Percentiles rank a stretch among this genome's conserved stretches.
Evolutionary conservation across 2,329 filamentous ascomycete species (phyloP).

Genomic region (Colletotrichum sp.): DNA sequence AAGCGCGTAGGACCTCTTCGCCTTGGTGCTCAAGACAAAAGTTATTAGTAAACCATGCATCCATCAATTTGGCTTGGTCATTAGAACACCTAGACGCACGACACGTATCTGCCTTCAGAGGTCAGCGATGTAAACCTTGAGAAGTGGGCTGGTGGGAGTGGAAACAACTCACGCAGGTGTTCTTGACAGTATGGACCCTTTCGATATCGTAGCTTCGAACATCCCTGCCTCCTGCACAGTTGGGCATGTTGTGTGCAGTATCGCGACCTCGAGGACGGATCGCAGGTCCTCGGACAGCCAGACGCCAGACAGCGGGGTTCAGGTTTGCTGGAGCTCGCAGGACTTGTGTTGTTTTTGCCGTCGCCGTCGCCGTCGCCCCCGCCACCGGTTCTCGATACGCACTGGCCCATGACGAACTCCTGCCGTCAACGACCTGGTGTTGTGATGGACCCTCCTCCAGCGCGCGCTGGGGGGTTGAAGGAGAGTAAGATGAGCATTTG

Average conservation of each 20-base stretch:
- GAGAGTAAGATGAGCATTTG: conserved; percentile 9
- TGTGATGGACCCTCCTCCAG: conserved; percentile 14
- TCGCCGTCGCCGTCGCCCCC: neutral
- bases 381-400: conserved; percentile 3
- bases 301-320: conserved; percentile 10
- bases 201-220: conserved; percentile 2
- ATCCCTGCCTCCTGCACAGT: conserved; percentile 14
- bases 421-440: neutral
- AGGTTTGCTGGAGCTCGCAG: neutral
- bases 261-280: conserved; percentile 5
- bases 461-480: conserved; percentile 3
- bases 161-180: conserved; percentile 13
- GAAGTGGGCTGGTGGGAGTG: neutral
- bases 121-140: neutral
- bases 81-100: conserved; percentile 10
- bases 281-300: conserved; percentile 1
- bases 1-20: neutral
- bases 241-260: conserved; percentile 12
- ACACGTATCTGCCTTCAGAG: conserved; percentile 14
- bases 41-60: conserved; percentile 16
- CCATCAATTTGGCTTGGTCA: conserved; percentile 8
- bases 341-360: neutral
- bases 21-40: conserved; percentile 16
- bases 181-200: conserved; percentile 19
- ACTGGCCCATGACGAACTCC: conserved; percentile 16